These are phyloP conservation scores for Brasenia schreberi DNA, from an alignment of 164 flowering plant species.

Conservation along the genomic window DNA sequence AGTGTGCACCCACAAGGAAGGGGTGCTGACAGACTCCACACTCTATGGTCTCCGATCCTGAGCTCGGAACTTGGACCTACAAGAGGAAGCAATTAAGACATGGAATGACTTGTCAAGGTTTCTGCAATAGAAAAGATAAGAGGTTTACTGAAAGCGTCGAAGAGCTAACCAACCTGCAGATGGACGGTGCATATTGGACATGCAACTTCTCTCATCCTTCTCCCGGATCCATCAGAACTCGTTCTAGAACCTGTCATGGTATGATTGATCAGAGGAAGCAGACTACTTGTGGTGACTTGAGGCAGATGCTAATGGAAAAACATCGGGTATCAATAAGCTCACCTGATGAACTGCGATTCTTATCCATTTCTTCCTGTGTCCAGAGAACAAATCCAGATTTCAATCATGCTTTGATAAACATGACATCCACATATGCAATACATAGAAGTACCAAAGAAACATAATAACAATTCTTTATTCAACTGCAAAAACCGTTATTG, in stretches of 20 bases:
- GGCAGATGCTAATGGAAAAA: background rate
- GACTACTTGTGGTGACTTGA: background rate
- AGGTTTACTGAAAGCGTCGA: background rate
- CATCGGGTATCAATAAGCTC: background rate
- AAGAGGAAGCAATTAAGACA: background rate
- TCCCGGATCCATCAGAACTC: constrained; percentile 48
- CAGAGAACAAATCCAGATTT: background rate
- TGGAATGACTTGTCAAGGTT: background rate
- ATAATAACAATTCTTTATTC: background rate
- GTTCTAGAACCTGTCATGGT: constrained; percentile 26
- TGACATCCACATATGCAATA: background rate
- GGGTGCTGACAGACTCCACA: constrained; percentile 97
- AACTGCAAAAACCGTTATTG: background rate
- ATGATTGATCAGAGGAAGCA: background rate
- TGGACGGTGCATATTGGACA: constrained; percentile 97
- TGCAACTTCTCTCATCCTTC: constrained; percentile 89
- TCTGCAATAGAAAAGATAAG: background rate
- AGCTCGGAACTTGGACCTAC: constrained; percentile 72
- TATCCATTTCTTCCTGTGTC: constrained; percentile 88
- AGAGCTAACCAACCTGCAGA: constrained; percentile 49
- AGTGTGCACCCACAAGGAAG: constrained; percentile 83
- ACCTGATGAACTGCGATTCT: constrained; percentile 70
- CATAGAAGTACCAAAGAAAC: background rate
- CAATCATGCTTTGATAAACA: background rate
- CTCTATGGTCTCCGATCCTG: constrained; percentile 94